Conservation (phyloP, 495 filamentous ascomycete species). For the Friedmanniomyces simplex region DNA sequence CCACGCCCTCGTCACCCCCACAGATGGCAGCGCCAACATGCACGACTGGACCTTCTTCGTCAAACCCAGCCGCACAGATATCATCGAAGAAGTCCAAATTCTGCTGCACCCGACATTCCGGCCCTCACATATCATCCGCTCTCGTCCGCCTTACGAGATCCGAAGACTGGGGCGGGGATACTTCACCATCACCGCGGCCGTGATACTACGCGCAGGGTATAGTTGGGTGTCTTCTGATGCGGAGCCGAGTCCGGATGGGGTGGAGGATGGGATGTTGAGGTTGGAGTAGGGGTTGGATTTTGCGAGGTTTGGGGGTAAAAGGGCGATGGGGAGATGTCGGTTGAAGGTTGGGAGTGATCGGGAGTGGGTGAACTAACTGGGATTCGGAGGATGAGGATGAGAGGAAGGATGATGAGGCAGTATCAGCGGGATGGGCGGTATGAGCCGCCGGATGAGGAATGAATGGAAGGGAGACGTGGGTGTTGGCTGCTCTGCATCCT, state of each 20-base stretch:
- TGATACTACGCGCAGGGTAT: slow-evolving; percentile 20
- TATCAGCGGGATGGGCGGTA: slow-evolving; percentile 16
- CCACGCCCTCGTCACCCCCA: slow-evolving; percentile 8
- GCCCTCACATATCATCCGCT: slow-evolving; percentile 11
- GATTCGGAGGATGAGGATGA: slow-evolving; percentile 4
- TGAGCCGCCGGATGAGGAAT: no score
- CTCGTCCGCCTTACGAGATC: slow-evolving; percentile 21
- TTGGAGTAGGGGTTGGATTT: slow-evolving; percentile 25
- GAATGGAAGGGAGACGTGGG: slow-evolving; percentile 2
- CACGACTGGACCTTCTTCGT: slow-evolving; percentile 29
- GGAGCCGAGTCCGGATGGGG: slow-evolving; percentile 1
- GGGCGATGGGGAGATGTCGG: slow-evolving; percentile 17
- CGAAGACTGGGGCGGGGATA: slow-evolving; percentile 23
- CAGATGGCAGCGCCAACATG: slow-evolving; percentile 7
- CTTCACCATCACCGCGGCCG: no score
- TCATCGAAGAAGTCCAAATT: slow-evolving; percentile 23
- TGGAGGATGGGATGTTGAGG: slow-evolving; percentile 6
- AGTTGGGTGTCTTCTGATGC: slow-evolving; percentile 19
- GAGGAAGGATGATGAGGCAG: slow-evolving; percentile 5
- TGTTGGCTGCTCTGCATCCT: no score
- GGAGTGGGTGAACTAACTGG: slow-evolving; percentile 4
- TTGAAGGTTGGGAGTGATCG: slow-evolving; percentile 21
- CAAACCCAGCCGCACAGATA: slow-evolving; percentile 13
- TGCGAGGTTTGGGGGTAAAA: slow-evolving; percentile 10
- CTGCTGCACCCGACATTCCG: slow-evolving; percentile 25